Conservation (phyloP, 1,284 basidiomycete species). For the Trametes versicolor region DNA sequence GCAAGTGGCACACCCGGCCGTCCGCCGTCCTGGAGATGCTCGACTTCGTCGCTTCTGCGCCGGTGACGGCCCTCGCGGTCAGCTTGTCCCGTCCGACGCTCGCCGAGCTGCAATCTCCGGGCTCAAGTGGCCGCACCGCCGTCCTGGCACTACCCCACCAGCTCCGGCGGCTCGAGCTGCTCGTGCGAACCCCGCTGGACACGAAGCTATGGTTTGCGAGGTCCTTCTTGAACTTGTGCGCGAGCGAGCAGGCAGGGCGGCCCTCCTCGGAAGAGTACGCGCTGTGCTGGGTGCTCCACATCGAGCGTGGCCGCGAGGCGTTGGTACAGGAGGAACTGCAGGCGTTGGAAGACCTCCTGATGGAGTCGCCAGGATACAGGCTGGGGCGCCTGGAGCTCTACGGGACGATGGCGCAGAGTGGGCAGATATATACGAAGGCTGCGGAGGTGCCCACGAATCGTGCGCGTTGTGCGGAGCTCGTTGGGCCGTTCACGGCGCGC, state of each 20-base stretch:
- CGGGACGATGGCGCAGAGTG: neutral
- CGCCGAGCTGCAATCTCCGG: neutral
- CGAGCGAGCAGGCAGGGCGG: neutral
- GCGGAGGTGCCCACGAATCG: conserved; percentile 3
- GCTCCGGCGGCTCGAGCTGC: conserved; percentile 8
- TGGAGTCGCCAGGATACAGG: neutral
- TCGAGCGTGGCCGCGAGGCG: neutral
- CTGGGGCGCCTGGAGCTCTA: neutral
- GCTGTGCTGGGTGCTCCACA: conserved; percentile 31
- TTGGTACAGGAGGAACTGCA: neutral
- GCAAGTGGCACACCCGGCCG: neutral
- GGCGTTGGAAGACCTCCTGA: neutral
- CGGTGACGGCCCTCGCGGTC: neutral
- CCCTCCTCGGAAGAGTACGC: neutral
- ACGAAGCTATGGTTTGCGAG: conserved; percentile 2
- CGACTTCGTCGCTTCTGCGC: too few relatives aligned
- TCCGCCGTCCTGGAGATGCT: neutral
- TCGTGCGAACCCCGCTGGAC: neutral
- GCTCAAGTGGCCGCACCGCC: too few relatives aligned
- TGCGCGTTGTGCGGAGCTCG: neutral
- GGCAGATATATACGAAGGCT: neutral
- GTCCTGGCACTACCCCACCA: neutral
- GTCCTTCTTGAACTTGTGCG: neutral
- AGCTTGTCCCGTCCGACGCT: neutral
- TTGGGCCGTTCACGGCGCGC: neutral